Evolutionary conservation across 2,329 filamentous ascomycete species (phyloP), one percentile per base, ranked within the genome.

Genomic region (Shiraia sp.): DNA sequence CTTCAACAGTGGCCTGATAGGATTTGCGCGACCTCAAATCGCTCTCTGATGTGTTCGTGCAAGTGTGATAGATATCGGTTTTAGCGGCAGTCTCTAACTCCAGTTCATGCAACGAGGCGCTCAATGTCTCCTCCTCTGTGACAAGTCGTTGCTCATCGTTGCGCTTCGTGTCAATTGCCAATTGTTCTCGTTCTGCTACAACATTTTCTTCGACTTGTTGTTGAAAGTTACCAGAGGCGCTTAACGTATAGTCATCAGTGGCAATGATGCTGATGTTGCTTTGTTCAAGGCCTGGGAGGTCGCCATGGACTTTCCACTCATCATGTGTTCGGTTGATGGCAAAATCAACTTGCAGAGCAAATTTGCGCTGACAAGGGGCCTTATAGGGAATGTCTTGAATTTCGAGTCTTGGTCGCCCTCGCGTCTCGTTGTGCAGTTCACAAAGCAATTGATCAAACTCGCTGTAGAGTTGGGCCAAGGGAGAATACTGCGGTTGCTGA

Each of bases 241-340:
- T 67, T 39, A 69, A 36, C 3, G 62, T 69, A 37, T 64, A 51
- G 27, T 63, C 65, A 15, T 66, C 65, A 2, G 56, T 61, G 12
- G 66, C 49, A 33, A 68, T 63, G 35, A 69, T 65, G 31, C 39
- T 57, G 38, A 69, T 59, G 40, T 69, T 61, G n/a, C 67, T 53
- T 45, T 66, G 62, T 14, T 57, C 49, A 42, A 69, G 68, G 3
- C 63, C 63, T 2, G 57, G 57, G 8, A 68, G 42, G 15, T 67
- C 61, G 25, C 59, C 65, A 22, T 65, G 47, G 12, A 69, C 49
- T 37, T 63, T 52, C 45, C 63, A 69, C 28, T 60, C 62, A 34
- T 63, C 56, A 19, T 62, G 47, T 29, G 46, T 53, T 43, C 60
- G 57, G 25, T 49, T 53, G 19, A 69, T 59, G 15, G 59, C 50